phyloP scores from a whole-genome alignment of 352 stramenopile species.

The Pythium dissotocum region DNA sequence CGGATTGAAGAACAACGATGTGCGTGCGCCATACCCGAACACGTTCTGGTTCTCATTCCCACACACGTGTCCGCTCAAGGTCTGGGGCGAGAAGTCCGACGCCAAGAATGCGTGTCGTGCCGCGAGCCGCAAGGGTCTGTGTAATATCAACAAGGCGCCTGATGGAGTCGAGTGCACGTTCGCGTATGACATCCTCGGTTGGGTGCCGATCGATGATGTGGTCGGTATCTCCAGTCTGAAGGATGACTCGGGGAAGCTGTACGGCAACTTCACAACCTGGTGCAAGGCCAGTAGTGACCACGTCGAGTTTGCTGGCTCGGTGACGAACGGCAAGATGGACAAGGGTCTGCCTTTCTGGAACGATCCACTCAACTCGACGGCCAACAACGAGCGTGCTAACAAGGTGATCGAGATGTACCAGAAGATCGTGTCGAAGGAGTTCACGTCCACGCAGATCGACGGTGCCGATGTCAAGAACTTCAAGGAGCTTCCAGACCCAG shows the following conservation, averaged over 20 bases:
- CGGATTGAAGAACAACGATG: conserved; percentile 27
- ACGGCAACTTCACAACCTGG: conserved; percentile 61
- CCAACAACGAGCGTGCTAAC: conserved; percentile 24
- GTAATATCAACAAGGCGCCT: conserved; percentile 42
- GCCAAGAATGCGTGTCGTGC: conserved; percentile 38
- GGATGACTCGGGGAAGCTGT: conserved; percentile 38
- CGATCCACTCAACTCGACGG: conserved; percentile 24
- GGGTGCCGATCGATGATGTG: conserved; percentile 73
- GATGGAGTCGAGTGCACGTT: conserved; percentile 75
- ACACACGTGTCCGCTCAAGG: conserved; percentile 46
- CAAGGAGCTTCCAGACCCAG: not conserved
- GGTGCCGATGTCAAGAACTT: conserved; percentile 28
- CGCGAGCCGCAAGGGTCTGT: conserved; percentile 50
- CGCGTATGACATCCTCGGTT: conserved; percentile 74
- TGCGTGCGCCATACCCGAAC: conserved; percentile 30
- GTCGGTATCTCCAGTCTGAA: conserved; percentile 71
- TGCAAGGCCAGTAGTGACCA: conserved; percentile 49
- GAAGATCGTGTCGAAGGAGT: not conserved
- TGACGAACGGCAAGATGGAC: conserved; percentile 6
- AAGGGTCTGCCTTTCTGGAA: conserved; percentile 34
- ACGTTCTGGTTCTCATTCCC: conserved; percentile 40
- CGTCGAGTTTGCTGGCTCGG: conserved; percentile 46
- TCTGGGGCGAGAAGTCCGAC: conserved; percentile 20
- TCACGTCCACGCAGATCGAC: conserved; percentile 41
- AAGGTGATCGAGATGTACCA: conserved; percentile 36